phyloP scores from a whole-genome alignment of 163 green algal genomes.

The Volvox carteri region DNA sequence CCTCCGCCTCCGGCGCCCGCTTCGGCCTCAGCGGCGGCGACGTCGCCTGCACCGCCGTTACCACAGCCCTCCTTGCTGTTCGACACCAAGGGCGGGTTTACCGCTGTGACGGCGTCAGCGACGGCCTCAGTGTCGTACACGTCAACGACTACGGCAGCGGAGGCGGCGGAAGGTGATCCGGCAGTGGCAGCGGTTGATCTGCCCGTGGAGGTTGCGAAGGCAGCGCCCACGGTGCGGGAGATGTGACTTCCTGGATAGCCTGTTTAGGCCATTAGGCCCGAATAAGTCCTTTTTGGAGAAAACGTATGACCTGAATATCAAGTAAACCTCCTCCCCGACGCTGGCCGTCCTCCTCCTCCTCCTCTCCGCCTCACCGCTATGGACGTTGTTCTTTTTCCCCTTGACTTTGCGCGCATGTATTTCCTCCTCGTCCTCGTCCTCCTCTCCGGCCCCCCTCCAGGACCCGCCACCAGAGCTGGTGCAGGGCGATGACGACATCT shows the following conservation, averaged over 20 bases:
- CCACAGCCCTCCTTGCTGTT: neutral
- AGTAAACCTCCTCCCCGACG: no score
- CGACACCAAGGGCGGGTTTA: neutral
- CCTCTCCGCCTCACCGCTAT: no score
- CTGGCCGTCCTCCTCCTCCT: no score
- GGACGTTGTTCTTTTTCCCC: no score
- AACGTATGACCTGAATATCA: no score
- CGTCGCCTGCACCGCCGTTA: neutral
- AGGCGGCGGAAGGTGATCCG: neutral
- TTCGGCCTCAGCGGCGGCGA: neutral
- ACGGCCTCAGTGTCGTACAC: neutral
- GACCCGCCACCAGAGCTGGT: conserved; percentile 74
- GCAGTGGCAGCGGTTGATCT: neutral
- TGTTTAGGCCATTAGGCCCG: no score
- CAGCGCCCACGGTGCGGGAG: neutral
- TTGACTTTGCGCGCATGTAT: no score
- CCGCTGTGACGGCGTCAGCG: neutral
- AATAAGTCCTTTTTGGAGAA: no score
- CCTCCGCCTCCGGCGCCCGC: no score
- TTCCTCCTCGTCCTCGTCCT: neutral
- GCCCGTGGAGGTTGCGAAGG: conserved; percentile 49
- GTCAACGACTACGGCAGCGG: neutral
- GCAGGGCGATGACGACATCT: conserved; percentile 86
- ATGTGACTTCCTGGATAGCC: no score
- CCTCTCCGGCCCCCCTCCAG: neutral